Conservation (phyloP, 805 yeast species). For the Myxozyma sirexii region DNA sequence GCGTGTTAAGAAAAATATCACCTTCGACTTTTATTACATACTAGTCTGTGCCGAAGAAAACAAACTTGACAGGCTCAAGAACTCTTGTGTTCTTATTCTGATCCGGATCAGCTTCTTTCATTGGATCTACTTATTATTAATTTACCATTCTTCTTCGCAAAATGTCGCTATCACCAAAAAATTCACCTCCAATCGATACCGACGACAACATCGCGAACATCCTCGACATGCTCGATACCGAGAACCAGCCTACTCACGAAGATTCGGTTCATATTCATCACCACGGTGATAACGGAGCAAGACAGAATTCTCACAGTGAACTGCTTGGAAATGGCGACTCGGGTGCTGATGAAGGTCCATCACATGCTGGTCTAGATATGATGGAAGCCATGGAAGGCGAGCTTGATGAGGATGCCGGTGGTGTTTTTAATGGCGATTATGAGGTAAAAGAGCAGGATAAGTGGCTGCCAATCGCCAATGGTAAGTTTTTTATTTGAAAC, state of each 20-base stretch:
- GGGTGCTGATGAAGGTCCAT: background rate
- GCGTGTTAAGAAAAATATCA: no score
- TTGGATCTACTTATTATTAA: no score
- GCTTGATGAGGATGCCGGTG: conserved; percentile 19
- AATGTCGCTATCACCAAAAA: conserved; percentile 29
- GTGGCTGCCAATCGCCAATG: conserved; percentile 66
- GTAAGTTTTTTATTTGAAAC: conserved; percentile 27
- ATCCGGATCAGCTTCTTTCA: no score
- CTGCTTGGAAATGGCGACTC: background rate
- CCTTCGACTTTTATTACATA: no score
- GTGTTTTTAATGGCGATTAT: conserved; percentile 41
- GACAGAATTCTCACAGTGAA: background rate
- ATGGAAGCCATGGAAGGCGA: conserved; percentile 19
- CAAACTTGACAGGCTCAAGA: no score
- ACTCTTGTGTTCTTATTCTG: no score
- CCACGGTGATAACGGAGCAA: background rate
- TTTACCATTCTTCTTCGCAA: no score
- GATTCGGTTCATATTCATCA: background rate
- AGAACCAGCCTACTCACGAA: conserved; percentile 1
- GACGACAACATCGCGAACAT: conserved; percentile 26
- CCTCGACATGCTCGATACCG: conserved; percentile 27
- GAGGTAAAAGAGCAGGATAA: conserved; percentile 63
- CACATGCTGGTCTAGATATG: conserved; percentile 1
- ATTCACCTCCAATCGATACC: conserved; percentile 12
- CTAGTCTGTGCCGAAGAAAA: no score